Conservation (phyloP, 1,284 basidiomycete species). For the Leccinum solheimii region DNA sequence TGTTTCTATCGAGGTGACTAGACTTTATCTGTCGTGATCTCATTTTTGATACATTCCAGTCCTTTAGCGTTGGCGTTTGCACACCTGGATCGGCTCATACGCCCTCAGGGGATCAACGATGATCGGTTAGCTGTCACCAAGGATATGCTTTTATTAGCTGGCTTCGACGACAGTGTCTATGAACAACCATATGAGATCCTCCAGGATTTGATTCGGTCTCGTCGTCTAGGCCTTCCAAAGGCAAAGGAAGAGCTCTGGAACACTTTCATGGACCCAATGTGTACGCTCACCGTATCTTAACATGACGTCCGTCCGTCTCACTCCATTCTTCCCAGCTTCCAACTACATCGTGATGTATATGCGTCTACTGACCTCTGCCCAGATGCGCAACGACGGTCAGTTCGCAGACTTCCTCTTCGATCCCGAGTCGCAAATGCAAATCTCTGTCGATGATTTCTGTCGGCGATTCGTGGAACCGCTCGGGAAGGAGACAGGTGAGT, state of each 20-base stretch:
- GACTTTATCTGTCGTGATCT: conserved; percentile 3
- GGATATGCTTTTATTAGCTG: conserved; percentile 57
- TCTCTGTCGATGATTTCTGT: conserved; percentile 65
- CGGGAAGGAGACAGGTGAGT: conserved; percentile 77
- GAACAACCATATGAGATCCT: conserved; percentile 56
- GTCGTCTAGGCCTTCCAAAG: conserved; percentile 37
- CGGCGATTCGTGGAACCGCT: conserved; percentile 75
- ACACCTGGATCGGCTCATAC: conserved; percentile 62
- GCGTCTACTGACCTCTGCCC: conserved; percentile 78
- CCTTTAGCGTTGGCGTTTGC: conserved; percentile 67
- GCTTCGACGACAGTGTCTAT: conserved; percentile 68
- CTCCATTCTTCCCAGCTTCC: conserved; percentile 45
- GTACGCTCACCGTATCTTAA: conserved; percentile 36
- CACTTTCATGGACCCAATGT: conserved; percentile 55
- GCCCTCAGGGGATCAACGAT: conserved; percentile 47
- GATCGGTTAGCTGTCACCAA: conserved; percentile 53
- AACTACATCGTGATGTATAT: conserved; percentile 76
- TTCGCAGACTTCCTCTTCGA: conserved; percentile 75
- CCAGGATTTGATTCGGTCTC: conserved; percentile 39
- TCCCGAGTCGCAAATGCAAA: conserved; percentile 59
- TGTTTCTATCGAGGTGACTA: conserved; percentile 76
- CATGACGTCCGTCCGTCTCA: conserved; percentile 4
- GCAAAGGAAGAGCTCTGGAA: conserved; percentile 36
- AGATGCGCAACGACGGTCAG: conserved; percentile 63
- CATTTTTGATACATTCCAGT: conserved; percentile 35